Base-by-base conservation (phyloP, 768 basidiomycete genomes). In the Xanthoconium stramineum region DNA sequence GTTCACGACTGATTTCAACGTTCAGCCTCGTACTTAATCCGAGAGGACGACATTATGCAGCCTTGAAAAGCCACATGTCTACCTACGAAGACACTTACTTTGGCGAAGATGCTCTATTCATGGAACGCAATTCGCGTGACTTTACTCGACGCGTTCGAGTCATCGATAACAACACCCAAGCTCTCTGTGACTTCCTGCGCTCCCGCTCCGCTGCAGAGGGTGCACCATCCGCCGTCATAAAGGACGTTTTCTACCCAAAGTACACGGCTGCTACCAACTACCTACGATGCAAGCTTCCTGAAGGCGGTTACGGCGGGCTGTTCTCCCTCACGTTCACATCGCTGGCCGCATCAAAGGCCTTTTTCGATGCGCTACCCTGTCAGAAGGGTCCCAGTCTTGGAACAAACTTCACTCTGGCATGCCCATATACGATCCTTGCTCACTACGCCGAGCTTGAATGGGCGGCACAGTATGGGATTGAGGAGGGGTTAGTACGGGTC, bases 101-200 rank as follows among this genome's bases (percentile, higher is more conserved):
- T 61, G 80, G 83, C 65, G 91, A 94, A 69, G 96, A 99, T 66
- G 94, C 91, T 40, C 84, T 98, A 53, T 96, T 86, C 78, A 90
- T 99, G 89, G 96, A 99, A 69, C 89, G 95, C 61, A 99, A 99
- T 74, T 98, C 96, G 17, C 91, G 96, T 49, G 87, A 97, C 74
- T 98, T 96, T 76, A 74, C 79, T 50, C 77, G 75, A 9, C 91
- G 96, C 52, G 80, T 94, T 61, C 77, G 77, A 53, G 69, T 76
- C 51, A 92, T 96, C 71, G 92, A 98, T 70, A 69, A 72, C 33
- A 98, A 96, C 69, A 78, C 95, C 5, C 86, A 92, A 67, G 82
- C 81, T 43, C 76, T 95, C 54, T 95, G 93, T 71, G 87, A 90
- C 52, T 83, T 88, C 68, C 77, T 99, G 30, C 80, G 77, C 38